phyloP scores from a whole-genome alignment of 306 rosid species.

The Fragaria nilgerrensis region DNA sequence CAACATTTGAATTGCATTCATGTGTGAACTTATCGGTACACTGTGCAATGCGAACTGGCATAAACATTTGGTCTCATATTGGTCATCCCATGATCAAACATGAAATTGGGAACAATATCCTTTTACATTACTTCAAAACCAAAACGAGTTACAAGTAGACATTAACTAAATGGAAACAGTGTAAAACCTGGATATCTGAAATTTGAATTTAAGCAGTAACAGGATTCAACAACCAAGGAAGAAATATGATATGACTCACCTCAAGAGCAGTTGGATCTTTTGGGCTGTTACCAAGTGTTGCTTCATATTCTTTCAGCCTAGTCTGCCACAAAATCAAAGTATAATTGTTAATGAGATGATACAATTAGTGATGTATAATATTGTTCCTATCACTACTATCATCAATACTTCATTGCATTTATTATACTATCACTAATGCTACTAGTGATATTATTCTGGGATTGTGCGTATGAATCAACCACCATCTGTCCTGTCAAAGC shows the following conservation, averaged over 20 bases:
- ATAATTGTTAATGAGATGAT: slow-evolving; percentile 7
- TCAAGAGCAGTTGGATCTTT: slow-evolving; percentile 79
- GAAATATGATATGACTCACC: slow-evolving; percentile 51
- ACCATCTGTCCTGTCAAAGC: not conserved
- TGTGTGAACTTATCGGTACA: not conserved
- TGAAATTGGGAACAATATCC: not conserved
- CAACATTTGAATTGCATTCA: not conserved
- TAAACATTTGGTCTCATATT: not conserved
- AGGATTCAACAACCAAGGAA: slow-evolving; percentile 28
- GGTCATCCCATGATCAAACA: not conserved
- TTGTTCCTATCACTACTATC: not conserved
- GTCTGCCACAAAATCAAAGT: slow-evolving; percentile 52
- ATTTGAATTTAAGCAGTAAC: slow-evolving; percentile 6
- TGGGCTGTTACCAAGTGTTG: slow-evolving; percentile 59
- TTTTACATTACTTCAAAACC: not conserved
- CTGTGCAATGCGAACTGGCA: not conserved
- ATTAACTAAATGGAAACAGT: not conserved
- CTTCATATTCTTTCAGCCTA: slow-evolving; percentile 73
- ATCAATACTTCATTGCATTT: not conserved
- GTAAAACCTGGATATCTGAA: not conserved
- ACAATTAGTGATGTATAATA: not conserved
- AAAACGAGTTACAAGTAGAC: not conserved
- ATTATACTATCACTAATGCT: not conserved
- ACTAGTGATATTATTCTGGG: not conserved
- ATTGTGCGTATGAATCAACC: not conserved